A percentile compares a stretch with the other conserved stretches of the same genome.
Evolutionary conservation across 441 rosid species (phyloP).

Genomic region (Metrosideros polymorpha): DNA sequence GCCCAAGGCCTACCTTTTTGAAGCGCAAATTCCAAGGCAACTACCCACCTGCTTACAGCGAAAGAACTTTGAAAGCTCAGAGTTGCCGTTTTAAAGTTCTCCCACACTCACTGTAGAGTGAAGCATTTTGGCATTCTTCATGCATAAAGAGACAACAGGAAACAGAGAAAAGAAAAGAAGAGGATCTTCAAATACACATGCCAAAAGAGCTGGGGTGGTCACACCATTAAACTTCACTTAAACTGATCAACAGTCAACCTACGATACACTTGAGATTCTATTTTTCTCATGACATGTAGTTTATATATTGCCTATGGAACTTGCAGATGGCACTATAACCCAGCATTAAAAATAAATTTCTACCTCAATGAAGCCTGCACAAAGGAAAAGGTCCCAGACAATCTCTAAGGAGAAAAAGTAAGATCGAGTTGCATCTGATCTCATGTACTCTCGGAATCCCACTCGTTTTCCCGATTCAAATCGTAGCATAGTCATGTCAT

Average conservation of each 20-base stretch:
- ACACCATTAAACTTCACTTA: neutral
- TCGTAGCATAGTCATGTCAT: conserved; percentile 92
- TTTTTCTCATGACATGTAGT: neutral
- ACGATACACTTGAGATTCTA: neutral
- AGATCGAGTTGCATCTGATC: conserved; percentile 79
- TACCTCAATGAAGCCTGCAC: conserved; percentile 78
- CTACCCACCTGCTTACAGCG: neutral
- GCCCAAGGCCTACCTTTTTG: neutral
- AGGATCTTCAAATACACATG: neutral
- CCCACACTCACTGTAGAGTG: neutral
- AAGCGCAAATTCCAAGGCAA: neutral
- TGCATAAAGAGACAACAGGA: neutral
- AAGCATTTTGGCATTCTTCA: neutral
- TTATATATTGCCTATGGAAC: neutral
- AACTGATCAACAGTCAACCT: neutral
- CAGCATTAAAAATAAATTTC: neutral
- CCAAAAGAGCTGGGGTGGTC: neutral
- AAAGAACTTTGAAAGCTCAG: neutral
- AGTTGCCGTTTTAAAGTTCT: neutral
- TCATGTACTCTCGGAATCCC: conserved; percentile 72
- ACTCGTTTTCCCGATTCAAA: conserved; percentile 59
- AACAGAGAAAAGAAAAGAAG: neutral
- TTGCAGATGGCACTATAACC: neutral
- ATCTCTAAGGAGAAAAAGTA: conserved; percentile 77
- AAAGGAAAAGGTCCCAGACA: conserved; percentile 41